Base-by-base conservation (phyloP, 495 filamentous ascomycete genomes). In the Xylaria longipes region DNA sequence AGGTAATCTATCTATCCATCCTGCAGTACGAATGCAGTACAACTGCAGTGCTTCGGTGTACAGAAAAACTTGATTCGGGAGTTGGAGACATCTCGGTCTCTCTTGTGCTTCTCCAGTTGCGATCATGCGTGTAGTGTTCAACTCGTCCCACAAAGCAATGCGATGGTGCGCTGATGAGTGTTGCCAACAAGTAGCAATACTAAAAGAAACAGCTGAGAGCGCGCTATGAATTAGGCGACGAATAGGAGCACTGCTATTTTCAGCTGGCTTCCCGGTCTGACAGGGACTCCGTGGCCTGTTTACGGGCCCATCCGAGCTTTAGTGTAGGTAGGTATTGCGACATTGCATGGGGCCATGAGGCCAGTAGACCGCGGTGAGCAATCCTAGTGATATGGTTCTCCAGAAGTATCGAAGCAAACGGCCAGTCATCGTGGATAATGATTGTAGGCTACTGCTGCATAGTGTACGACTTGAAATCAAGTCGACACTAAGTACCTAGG, bases 191-290 rank as follows among this genome's bases (percentile, higher is more conserved):
- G 45, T 25, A 22, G n/a, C 22, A 25, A 25, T 25, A 35, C 65
- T 56, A 33, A 41, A 54, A 56, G 65, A 67, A 70, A 46, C 62
- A 70, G 68, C 68, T 70, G 68, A 70, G 46, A 20, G 12, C 20
- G 15, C 29, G 37, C 25, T 58, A 46, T 22, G 52, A 70, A 46
- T 70, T 70, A 70, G 68, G 68, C 68, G 68, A 56, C 68, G 68
- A 70, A 70, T 70, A 11, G 68, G 68, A 64, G 35, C 27, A 31
- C 68, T 52, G 58, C 58, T 70, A 70, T 70, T 70, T 70, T 70
- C 68, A 70, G 68, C 68, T 62, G 39, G 56, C 33, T 56, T 56
- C 58, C 68, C 37, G 17, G 58, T 41, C 46, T 41, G 33, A 29
- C 65, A 56, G 65, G 65, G 48, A 56, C 12, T 56, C 48, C 65